Evolutionary conservation across 495 filamentous ascomycete genomes (phyloP).

Genomic region (Annulohypoxylon moriforme): DNA sequence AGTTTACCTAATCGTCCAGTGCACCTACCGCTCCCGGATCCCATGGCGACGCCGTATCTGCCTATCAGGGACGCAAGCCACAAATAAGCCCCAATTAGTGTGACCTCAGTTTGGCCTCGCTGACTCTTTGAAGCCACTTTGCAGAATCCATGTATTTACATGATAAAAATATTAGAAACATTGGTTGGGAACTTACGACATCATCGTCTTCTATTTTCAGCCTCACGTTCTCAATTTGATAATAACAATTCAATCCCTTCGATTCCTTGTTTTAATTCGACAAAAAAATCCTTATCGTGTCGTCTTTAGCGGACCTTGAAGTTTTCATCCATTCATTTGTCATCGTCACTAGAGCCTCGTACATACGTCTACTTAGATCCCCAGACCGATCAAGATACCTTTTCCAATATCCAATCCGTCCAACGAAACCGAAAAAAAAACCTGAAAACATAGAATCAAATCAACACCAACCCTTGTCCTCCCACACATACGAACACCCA

Average conservation of each 20-base stretch:
- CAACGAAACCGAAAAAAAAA: neutral
- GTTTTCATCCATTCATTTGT: neutral
- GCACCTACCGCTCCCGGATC: neutral
- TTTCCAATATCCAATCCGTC: neutral
- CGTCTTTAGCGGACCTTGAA: neutral
- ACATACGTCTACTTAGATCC: neutral
- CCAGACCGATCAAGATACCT: neutral
- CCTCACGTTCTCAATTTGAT: conserved; percentile 15
- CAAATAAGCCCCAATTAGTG: conserved; percentile 7
- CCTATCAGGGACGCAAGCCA: conserved; percentile 18
- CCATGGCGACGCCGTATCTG: neutral
- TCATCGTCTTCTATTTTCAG: conserved; percentile 18
- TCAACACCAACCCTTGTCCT: neutral
- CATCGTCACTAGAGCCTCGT: conserved; percentile 2
- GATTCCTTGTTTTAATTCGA: neutral
- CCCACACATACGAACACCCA: neutral
- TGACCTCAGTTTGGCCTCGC: neutral
- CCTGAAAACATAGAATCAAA: neutral
- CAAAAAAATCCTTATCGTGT: neutral
- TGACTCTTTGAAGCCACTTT: conserved; percentile 40
- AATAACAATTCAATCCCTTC: neutral
- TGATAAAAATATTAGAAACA: conserved; percentile 1
- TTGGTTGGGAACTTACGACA: conserved; percentile 18
- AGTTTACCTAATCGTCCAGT: neutral
- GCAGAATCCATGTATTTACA: conserved; percentile 9